phyloP scores from a whole-genome alignment of 768 basidiomycete species.

The Phaffia tasmanica region DNA sequence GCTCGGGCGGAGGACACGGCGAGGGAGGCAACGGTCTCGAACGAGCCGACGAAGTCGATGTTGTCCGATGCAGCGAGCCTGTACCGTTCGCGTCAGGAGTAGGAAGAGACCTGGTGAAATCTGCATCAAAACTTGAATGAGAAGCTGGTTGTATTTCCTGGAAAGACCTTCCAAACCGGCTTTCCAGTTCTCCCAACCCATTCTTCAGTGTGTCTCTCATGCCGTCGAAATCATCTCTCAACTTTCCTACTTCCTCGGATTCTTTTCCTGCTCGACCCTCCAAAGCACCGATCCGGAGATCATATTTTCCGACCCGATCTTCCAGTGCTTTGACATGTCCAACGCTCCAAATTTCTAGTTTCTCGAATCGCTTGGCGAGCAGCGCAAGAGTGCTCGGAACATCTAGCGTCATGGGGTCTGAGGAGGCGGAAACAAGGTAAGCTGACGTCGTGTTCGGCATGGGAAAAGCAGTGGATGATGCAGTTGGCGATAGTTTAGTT shows the following conservation, averaged over 20 bases:
- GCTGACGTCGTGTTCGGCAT: background rate
- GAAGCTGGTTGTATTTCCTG: background rate
- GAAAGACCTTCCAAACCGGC: background rate
- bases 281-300: background rate
- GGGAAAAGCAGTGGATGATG: background rate
- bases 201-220: constrained; percentile 8
- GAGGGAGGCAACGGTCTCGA: too few relatives aligned
- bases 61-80: too few relatives aligned
- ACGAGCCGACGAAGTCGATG: too few relatives aligned
- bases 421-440: background rate
- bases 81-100: too few relatives aligned
- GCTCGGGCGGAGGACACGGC: too few relatives aligned
- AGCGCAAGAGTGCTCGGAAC: background rate
- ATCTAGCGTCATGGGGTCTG: constrained; percentile 1
- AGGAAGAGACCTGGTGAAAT: background rate
- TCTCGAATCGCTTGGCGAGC: constrained; percentile 9
- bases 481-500: background rate
- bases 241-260: background rate
- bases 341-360: constrained; percentile 4
- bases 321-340: constrained; percentile 5
- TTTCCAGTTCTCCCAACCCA: constrained; percentile 3
- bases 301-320: background rate
- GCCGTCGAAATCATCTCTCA: background rate
- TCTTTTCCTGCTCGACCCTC: background rate
- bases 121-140: background rate